Conservation (phyloP, 441 rosid genomes). For the Sinapis alba region DNA sequence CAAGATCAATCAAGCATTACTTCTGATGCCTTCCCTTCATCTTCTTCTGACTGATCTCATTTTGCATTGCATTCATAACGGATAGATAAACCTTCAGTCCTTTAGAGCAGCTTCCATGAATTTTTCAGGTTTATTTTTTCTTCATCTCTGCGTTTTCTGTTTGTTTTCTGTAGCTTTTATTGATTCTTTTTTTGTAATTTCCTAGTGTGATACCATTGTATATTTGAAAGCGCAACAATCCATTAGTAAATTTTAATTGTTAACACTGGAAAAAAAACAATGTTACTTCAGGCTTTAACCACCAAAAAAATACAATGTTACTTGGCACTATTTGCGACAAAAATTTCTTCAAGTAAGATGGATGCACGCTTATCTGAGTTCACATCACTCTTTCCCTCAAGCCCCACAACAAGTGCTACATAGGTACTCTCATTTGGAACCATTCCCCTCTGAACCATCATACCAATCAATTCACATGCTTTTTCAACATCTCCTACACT, state of each 20-base stretch:
- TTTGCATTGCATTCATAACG: constrained; percentile 7
- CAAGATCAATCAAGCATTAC: constrained; percentile 39
- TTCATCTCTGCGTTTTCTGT: constrained; percentile 3
- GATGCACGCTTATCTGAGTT: constrained; percentile 43
- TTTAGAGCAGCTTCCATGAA: constrained; percentile 33
- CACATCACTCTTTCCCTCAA: constrained; percentile 34
- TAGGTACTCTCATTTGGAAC: constrained; percentile 45
- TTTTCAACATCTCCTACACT: constrained; percentile 40
- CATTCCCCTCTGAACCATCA: constrained; percentile 47
- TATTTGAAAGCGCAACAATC: constrained; percentile 25
- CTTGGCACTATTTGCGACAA: constrained; percentile 19
- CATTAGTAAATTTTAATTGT: constrained; percentile 3
- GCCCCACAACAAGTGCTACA: constrained; percentile 45
- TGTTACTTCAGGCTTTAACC: neutral
- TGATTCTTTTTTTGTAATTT: constrained; percentile 1
- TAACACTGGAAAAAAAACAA: neutral
- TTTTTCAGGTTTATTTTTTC: constrained; percentile 23
- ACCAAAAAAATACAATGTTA: constrained; percentile 10
- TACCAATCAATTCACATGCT: constrained; percentile 44
- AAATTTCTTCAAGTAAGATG: constrained; percentile 42
- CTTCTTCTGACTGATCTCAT: constrained; percentile 10
- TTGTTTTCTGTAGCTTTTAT: constrained; percentile 5
- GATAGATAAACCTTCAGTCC: constrained; percentile 8
- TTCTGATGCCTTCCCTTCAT: constrained; percentile 20
- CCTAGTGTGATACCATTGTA: constrained; percentile 36